phyloP scores from a whole-genome alignment of 2,329 filamentous ascomycete species.

The Sporothrix variecibatus region DNA sequence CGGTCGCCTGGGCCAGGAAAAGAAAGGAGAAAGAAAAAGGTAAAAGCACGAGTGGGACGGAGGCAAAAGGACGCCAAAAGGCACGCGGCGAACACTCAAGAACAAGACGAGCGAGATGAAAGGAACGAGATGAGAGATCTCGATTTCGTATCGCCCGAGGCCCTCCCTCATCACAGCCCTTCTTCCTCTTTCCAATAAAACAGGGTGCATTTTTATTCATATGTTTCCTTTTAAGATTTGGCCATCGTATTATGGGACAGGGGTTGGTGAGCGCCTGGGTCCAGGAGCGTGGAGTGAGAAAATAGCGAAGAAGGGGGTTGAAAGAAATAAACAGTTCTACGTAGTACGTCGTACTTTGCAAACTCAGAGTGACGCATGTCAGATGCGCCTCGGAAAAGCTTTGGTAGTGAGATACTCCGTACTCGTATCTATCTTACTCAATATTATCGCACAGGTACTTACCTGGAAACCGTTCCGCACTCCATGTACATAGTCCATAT shows the following conservation, averaged over 20 bases:
- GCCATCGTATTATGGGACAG: constrained; percentile 1
- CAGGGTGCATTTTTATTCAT: background rate
- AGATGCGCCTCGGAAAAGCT: background rate
- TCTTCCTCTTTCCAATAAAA: background rate
- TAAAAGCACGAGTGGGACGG: too few species aligned
- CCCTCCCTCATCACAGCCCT: background rate
- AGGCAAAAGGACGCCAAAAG: background rate
- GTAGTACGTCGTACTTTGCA: too few species aligned
- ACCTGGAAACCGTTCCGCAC: too few species aligned
- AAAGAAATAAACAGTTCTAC: too few species aligned
- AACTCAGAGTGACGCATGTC: background rate
- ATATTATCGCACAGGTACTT: too few species aligned
- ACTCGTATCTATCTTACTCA: too few species aligned
- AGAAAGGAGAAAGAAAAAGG: too few species aligned
- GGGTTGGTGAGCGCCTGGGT: background rate
- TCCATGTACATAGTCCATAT: too few species aligned
- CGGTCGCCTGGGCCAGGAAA: too few species aligned
- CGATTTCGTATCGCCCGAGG: background rate
- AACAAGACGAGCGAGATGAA: background rate
- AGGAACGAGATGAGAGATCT: background rate
- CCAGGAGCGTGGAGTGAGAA: background rate
- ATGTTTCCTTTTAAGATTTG: background rate
- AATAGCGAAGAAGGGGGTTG: background rate
- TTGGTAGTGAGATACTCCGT: too few species aligned
- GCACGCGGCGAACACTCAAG: background rate